These are phyloP conservation scores for Galium porrigens DNA, from an alignment of 305 asterid genomes.

Conservation along the genomic window DNA sequence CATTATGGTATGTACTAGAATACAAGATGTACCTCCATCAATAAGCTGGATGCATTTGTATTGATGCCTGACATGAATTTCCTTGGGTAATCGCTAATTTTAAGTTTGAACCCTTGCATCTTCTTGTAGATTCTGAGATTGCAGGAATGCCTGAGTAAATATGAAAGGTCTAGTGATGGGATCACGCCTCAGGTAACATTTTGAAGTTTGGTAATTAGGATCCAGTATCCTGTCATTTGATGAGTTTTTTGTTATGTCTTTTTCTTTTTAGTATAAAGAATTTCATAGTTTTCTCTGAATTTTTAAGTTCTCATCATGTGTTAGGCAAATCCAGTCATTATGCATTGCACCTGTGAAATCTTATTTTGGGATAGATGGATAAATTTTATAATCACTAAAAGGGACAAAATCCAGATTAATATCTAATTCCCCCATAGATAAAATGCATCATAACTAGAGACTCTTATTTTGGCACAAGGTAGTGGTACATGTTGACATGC, in stretches of 20 bases:
- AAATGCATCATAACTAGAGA: no score
- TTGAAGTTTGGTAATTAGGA: neutral
- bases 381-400: no score
- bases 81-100: neutral
- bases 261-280: neutral
- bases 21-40: neutral
- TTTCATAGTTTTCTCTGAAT: neutral
- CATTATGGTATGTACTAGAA: neutral
- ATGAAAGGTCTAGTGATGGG: conserved; percentile 74
- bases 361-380: neutral
- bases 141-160: conserved; percentile 87
- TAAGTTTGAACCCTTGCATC: conserved; percentile 15
- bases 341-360: neutral
- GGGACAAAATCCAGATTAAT: neutral
- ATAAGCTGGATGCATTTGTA: neutral
- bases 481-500: neutral
- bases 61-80: conserved; percentile 2
- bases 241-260: neutral
- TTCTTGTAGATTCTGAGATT: conserved; percentile 71
- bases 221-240: neutral
- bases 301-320: neutral
- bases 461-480: no score
- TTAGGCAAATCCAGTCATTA: neutral
- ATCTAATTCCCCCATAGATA: neutral
- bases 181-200: conserved; percentile 74